Evolutionary conservation across 768 basidiomycete species (phyloP), one percentile per base, ranked within the genome.

Genomic region (Phanerodontia chrysosporium): DNA sequence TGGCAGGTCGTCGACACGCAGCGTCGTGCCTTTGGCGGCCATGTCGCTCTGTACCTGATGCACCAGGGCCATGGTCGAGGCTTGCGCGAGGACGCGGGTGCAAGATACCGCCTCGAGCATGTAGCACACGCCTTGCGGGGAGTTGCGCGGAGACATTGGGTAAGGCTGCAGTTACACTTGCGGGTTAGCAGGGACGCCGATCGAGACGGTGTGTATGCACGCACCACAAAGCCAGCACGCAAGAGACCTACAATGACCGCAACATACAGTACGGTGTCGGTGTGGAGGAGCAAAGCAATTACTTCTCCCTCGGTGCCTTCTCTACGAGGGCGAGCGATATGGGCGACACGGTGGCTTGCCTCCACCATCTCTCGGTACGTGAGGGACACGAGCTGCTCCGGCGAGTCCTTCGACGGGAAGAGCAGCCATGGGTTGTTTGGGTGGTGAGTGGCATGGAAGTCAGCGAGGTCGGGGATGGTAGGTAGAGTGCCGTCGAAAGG

Each of bases 141-240:
- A 73, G 58, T 76, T 76, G 14, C 74, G 67, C n/a, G 73, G 74
- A 0, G 74, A 72, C 56, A 76, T 74, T 1, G 72, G 74, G 55
- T 75, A 74, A 0, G 73, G 73, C 59, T 61, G 36, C 4, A 16
- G 25, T 29, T 10, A 29, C 2, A 25, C 52, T 16, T 1, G 18
- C 21, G 16, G 21, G 28, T 12, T 32, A 45, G 3, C 1, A 12
- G 2, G n/a, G 6, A 2, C 14, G 12, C 18, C 27, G 24, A 5
- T n/a, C 5, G 6, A 21, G 8, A 12, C 7, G 32, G 16, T n/a
- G n/a, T n/a, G n/a, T n/a, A 32, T 28, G 30, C n/a, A 57, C 59
- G 36, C 36, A 61, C 59, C 8, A 61, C 49, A 12, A 61, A 35
- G 14, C 59, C 59, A 3, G 59, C 59, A 32, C 59, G 49, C 18